phyloP scores from a whole-genome alignment of 306 rosid genomes.

The Erythrophleum fordii region DNA sequence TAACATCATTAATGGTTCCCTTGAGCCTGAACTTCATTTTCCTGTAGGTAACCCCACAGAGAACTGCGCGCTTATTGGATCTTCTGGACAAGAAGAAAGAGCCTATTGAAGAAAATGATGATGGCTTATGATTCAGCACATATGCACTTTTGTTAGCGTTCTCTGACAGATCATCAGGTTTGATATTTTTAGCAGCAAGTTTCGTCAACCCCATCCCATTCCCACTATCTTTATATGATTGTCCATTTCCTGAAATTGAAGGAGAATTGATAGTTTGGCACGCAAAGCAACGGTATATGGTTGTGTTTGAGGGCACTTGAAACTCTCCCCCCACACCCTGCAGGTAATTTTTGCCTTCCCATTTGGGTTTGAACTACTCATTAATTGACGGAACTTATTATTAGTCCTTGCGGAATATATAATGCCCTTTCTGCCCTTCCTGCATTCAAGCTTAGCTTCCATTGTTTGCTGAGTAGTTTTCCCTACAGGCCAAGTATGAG shows the following conservation, averaged over 20 bases:
- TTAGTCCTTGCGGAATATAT: no score
- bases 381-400: no score
- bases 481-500: neutral
- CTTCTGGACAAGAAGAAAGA: slow-evolving; percentile 25
- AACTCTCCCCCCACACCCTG: neutral
- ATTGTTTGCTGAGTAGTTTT: neutral
- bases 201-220: slow-evolving; percentile 33
- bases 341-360: neutral
- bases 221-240: slow-evolving; percentile 30
- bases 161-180: slow-evolving; percentile 10
- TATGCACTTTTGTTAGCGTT: slow-evolving; percentile 7
- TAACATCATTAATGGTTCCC: slow-evolving; percentile 73
- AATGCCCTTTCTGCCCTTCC: neutral
- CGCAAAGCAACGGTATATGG: neutral
- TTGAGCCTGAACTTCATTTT: slow-evolving; percentile 54
- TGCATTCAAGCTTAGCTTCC: neutral
- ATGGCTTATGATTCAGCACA: neutral
- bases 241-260: slow-evolving; percentile 14
- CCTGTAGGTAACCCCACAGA: slow-evolving; percentile 74
- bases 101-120: slow-evolving; percentile 3
- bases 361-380: neutral
- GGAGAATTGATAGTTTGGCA: slow-evolving; percentile 3
- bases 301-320: neutral
- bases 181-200: slow-evolving; percentile 33
- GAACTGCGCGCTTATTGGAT: slow-evolving; percentile 70